These are phyloP conservation scores for Adansonia grandidieri DNA, from an alignment of 441 rosid species.

Conservation along the genomic window DNA sequence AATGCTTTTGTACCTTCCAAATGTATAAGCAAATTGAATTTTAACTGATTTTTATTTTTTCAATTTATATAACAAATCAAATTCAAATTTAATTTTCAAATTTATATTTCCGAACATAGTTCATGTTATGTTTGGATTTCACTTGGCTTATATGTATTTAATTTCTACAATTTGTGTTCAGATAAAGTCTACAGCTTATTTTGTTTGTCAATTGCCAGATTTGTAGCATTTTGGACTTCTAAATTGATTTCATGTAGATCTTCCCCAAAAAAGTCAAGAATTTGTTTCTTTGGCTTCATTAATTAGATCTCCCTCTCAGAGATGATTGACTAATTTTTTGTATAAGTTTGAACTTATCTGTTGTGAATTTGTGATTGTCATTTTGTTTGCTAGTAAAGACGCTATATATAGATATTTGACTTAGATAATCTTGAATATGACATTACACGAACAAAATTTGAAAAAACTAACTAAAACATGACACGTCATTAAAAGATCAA, in stretches of 20 bases:
- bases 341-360: not conserved
- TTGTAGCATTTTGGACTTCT: conserved; percentile 5
- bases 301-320: not conserved
- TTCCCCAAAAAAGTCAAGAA: not conserved
- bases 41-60: too few relatives aligned
- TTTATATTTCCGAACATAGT: too few relatives aligned
- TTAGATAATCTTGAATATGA: too few relatives aligned
- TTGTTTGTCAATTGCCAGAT: not conserved
- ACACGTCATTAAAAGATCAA: too few relatives aligned
- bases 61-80: too few relatives aligned
- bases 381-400: not conserved
- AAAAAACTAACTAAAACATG: too few relatives aligned
- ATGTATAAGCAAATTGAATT: too few relatives aligned
- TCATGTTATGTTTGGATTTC: not conserved
- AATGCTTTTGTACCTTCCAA: too few relatives aligned
- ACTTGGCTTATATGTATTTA: not conserved
- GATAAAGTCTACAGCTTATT: not conserved
- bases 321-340: not conserved
- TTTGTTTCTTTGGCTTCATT: too few relatives aligned
- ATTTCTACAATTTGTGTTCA: not conserved
- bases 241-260: not conserved
- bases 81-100: too few relatives aligned
- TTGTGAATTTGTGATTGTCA: not conserved
- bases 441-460: too few relatives aligned
- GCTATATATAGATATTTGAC: too few relatives aligned